Evolutionary conservation across 2,329 filamentous ascomycete species (phyloP), one percentile per base, ranked within the genome.

Genomic region (Aspergillus sp.): DNA sequence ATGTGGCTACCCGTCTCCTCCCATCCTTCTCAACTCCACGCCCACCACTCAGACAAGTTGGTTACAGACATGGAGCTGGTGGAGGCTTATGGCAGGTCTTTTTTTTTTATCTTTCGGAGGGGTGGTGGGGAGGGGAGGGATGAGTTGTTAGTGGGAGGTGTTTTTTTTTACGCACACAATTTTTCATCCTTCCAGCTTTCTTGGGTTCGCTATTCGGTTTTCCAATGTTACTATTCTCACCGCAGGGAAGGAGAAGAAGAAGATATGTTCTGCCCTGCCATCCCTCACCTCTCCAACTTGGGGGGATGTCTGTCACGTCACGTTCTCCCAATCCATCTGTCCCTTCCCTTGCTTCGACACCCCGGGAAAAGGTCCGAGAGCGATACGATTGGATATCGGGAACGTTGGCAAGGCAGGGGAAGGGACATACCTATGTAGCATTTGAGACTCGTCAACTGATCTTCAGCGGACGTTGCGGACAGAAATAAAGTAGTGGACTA

Each of bases 1-100:
- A 69, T 71, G 71, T 67, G 32, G 57, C 60, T 67, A 69, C 56
- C 71, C 71, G 71, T 18, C 58, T 12, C 14, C 51, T 22, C 11
- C 14, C 32, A 50, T 47, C 14, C 12, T 22, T 52, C 31, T 52
- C 12, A 20, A 45, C 10, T 42, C 56, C 62, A 53, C 53, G 32
- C 52, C 49, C 49, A 49, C 47, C 32, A 24, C 7, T 47, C 45
- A 20, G 20, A 11, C 1, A 9, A 24, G 9, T 4, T 12, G 9
- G 45, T 22, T 12, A 24, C n/a, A 20, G 45, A 47, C 16, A 42
- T 9, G 36, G 36, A 1, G 36, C 14, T n/a, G 16, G 36, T 16
- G 16, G 36, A 18, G 36, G 16, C 16, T 42, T 42, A 6, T 16
- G 16, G 16, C 32, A 36, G 32, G 32, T n/a, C 12, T 16, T 42